These are phyloP conservation scores for Fusarium nanum DNA, from an alignment of 2,329 filamentous ascomycete genomes.

Conservation along the genomic window DNA sequence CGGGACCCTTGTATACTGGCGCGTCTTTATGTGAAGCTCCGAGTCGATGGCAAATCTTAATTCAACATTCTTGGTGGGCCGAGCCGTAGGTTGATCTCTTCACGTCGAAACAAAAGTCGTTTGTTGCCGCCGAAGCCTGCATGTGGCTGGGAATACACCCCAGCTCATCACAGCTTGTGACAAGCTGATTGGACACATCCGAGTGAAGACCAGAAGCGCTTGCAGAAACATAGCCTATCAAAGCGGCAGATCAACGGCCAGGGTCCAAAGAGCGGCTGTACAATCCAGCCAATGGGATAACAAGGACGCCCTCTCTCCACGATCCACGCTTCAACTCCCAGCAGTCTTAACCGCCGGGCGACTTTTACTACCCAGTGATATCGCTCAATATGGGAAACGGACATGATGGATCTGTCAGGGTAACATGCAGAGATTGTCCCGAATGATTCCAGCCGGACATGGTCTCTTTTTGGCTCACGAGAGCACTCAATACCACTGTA, in stretches of 20 bases:
- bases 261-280: slow-evolving; percentile 33
- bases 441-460: slow-evolving; percentile 24
- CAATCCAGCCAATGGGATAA: slow-evolving; percentile 36
- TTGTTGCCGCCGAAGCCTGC: slow-evolving; percentile 61
- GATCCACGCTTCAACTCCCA: slow-evolving; percentile 38
- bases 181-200: slow-evolving; percentile 54
- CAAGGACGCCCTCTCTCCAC: slow-evolving; percentile 29
- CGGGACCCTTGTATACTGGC: not conserved
- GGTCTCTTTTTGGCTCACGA: slow-evolving; percentile 10
- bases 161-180: slow-evolving; percentile 45
- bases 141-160: slow-evolving; percentile 55
- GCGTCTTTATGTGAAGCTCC: not conserved
- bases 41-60: slow-evolving; percentile 16
- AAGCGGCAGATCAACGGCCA: slow-evolving; percentile 30
- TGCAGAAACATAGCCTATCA: slow-evolving; percentile 45
- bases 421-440: slow-evolving; percentile 28
- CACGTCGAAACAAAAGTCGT: slow-evolving; percentile 48
- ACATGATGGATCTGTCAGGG: slow-evolving; percentile 28
- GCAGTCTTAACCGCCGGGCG: slow-evolving; percentile 38
- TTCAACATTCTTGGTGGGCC: slow-evolving; percentile 24
- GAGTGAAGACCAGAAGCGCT: slow-evolving; percentile 39
- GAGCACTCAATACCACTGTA: slow-evolving; percentile 6
- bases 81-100: slow-evolving; percentile 6
- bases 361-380: slow-evolving; percentile 31
- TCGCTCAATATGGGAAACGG: slow-evolving; percentile 10